Evolutionary conservation across 371 early-diverging fungal genomes (phyloP).

Genomic region (Basidiobolus meristosporus): DNA sequence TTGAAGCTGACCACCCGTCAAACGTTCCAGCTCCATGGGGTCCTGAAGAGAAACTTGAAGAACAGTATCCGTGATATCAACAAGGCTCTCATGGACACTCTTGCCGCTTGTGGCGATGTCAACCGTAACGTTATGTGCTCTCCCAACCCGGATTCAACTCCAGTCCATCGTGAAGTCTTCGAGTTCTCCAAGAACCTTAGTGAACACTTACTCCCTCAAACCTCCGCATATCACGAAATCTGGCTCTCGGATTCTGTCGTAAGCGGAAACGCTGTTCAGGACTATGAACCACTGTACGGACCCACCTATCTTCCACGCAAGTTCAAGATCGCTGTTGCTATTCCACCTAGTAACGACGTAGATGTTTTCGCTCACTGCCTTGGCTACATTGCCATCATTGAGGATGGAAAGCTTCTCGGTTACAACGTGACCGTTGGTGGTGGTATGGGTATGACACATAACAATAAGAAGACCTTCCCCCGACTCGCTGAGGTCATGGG

Average conservation of each 20-base stretch:
- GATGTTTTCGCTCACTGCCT: slow-evolving; percentile 89
- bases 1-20: slow-evolving; percentile 89
- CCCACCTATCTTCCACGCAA: slow-evolving; percentile 83
- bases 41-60: slow-evolving; percentile 75
- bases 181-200: slow-evolving; percentile 48
- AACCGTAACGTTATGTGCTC: slow-evolving; percentile 89
- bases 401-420: slow-evolving; percentile 52
- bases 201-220: slow-evolving; percentile 58
- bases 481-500: slow-evolving; percentile 60
- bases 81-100: slow-evolving; percentile 63
- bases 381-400: slow-evolving; percentile 76
- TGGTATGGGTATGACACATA: slow-evolving; percentile 94
- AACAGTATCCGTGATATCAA: slow-evolving; percentile 77
- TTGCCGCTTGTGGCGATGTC: slow-evolving; percentile 93
- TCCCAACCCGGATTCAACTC: slow-evolving; percentile 59
- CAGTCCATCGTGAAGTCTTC: slow-evolving; percentile 57
- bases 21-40: slow-evolving; percentile 89
- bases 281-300: slow-evolving; percentile 82
- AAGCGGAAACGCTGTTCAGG: slow-evolving; percentile 41
- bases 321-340: slow-evolving; percentile 83
- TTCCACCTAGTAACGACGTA: slow-evolving; percentile 89
- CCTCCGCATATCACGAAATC: slow-evolving; percentile 87
- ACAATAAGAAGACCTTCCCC: slow-evolving; percentile 90
- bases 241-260: slow-evolving; percentile 83
- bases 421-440: slow-evolving; percentile 89